Conservation (phyloP, 495 filamentous ascomycete species). For the Ascobolus immersus region DNA sequence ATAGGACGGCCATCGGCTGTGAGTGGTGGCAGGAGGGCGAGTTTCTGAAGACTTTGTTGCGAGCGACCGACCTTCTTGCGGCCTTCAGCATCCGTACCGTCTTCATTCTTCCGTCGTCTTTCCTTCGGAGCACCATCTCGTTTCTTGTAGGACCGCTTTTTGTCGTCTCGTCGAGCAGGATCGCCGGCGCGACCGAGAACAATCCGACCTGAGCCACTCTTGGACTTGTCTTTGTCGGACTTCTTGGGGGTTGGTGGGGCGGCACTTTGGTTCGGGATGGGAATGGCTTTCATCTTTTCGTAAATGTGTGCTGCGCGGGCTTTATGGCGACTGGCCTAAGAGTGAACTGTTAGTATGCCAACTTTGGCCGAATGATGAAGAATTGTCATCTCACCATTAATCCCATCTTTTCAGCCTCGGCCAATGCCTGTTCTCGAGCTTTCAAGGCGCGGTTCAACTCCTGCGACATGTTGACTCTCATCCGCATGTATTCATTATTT, state of each 20-base stretch:
- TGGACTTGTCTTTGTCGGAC: not conserved
- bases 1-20: slow-evolving; percentile 14
- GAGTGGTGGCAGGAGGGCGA: slow-evolving; percentile 8
- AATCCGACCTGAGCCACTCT: not conserved
- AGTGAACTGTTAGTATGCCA: slow-evolving; percentile 3
- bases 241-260: not conserved
- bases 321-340: slow-evolving; percentile 47
- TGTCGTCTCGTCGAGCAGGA: not conserved
- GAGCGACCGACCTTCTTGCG: slow-evolving; percentile 6
- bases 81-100: slow-evolving; percentile 13
- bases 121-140: not conserved
- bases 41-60: slow-evolving; percentile 12
- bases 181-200: not conserved
- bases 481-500: slow-evolving; percentile 17
- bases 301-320: slow-evolving; percentile 52
- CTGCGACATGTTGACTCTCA: slow-evolving; percentile 55
- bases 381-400: slow-evolving; percentile 23
- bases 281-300: slow-evolving; percentile 54
- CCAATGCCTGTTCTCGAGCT: slow-evolving; percentile 49
- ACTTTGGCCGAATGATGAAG: not conserved
- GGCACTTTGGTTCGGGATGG: slow-evolving; percentile 14
- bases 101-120: slow-evolving; percentile 7
- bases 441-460: slow-evolving; percentile 47
- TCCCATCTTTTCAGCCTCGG: slow-evolving; percentile 57
- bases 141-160: slow-evolving; percentile 2